phyloP scores from a whole-genome alignment of 352 stramenopile species.

The Globisporangium lucens region DNA sequence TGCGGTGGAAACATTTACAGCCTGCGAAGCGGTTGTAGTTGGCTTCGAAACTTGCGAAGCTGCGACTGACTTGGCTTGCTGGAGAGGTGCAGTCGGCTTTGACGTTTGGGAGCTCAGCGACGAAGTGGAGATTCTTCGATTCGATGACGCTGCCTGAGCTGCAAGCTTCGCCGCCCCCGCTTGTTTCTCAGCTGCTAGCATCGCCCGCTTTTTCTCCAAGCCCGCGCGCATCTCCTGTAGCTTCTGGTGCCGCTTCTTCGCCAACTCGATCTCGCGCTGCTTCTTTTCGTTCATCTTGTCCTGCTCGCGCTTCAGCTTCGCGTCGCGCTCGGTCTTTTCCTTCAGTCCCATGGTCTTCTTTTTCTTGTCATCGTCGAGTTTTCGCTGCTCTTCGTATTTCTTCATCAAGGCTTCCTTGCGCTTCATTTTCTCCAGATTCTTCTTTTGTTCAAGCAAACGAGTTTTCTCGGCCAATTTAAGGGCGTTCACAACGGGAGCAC shows the following conservation, averaged over 20 bases:
- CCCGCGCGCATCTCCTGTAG: constrained; percentile 66
- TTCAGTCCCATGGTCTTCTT: constrained; percentile 49
- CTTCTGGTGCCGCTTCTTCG: constrained; percentile 57
- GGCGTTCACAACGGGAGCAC: constrained; percentile 53
- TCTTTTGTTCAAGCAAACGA: constrained; percentile 65
- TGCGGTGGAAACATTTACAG: not conserved
- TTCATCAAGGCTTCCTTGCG: constrained; percentile 63
- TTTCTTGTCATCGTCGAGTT: constrained; percentile 64
- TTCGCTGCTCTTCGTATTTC: constrained; percentile 68
- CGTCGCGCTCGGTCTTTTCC: constrained; percentile 62
- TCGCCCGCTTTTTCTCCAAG: constrained; percentile 64
- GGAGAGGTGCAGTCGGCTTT: constrained; percentile 3
- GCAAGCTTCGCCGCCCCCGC: constrained; percentile 22
- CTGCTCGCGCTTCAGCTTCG: constrained; percentile 46
- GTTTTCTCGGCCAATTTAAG: constrained; percentile 73
- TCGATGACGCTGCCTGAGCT: constrained; percentile 3
- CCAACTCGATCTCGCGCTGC: constrained; percentile 59
- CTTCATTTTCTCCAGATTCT: constrained; percentile 53
- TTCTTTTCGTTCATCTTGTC: constrained; percentile 52
- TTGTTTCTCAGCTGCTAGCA: constrained; percentile 44
- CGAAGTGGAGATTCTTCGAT: not conserved
- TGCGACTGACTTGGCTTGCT: not conserved
- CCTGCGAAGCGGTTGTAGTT: not conserved
- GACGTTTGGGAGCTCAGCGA: not conserved
- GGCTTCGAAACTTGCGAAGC: not conserved